phyloP scores from a whole-genome alignment of 2,329 filamentous ascomycete species.

The Verticillium klebahnii region DNA sequence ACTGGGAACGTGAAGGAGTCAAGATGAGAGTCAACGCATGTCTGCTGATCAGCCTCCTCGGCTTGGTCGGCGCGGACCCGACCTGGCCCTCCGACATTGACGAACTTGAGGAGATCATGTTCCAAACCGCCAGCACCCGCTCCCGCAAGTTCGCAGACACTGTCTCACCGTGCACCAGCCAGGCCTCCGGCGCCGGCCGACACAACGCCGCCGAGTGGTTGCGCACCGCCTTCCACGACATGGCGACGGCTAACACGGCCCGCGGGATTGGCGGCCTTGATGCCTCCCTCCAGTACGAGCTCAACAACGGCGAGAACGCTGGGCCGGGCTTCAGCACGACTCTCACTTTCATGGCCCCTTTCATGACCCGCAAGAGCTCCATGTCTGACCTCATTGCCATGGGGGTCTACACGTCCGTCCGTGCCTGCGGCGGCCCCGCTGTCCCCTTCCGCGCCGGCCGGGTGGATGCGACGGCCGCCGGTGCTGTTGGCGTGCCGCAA shows the following conservation, averaged over 20 bases:
- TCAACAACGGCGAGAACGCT: slow-evolving; percentile 49
- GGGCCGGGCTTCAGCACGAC: slow-evolving; percentile 51
- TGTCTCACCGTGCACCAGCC: slow-evolving; percentile 52
- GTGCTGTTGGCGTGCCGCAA: slow-evolving; percentile 48
- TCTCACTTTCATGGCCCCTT: slow-evolving; percentile 48
- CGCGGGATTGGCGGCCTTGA: slow-evolving; percentile 50
- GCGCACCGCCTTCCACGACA: slow-evolving; percentile 57
- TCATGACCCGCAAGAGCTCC: slow-evolving; percentile 43
- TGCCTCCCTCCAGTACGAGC: slow-evolving; percentile 56
- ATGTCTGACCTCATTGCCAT: slow-evolving; percentile 55
- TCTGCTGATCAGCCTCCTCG: slow-evolving; percentile 29
- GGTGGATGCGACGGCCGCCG: slow-evolving; percentile 45
- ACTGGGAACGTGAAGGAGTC: neutral
- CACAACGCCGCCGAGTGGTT: slow-evolving; percentile 59
- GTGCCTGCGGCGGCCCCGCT: slow-evolving; percentile 53
- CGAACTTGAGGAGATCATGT: slow-evolving; percentile 61
- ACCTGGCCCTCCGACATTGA: slow-evolving; percentile 58
- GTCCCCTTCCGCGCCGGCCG: slow-evolving; percentile 51
- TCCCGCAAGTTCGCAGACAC: slow-evolving; percentile 51
- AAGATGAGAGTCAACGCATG: slow-evolving; percentile 22
- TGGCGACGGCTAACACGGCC: slow-evolving; percentile 48
- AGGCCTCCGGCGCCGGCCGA: slow-evolving; percentile 48
- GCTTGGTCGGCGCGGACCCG: slow-evolving; percentile 39
- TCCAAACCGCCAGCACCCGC: slow-evolving; percentile 50
- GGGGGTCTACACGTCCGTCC: slow-evolving; percentile 53